Base-by-base conservation (phyloP, 2,329 filamentous ascomycete species). In the Orbilia ellipsospora region DNA sequence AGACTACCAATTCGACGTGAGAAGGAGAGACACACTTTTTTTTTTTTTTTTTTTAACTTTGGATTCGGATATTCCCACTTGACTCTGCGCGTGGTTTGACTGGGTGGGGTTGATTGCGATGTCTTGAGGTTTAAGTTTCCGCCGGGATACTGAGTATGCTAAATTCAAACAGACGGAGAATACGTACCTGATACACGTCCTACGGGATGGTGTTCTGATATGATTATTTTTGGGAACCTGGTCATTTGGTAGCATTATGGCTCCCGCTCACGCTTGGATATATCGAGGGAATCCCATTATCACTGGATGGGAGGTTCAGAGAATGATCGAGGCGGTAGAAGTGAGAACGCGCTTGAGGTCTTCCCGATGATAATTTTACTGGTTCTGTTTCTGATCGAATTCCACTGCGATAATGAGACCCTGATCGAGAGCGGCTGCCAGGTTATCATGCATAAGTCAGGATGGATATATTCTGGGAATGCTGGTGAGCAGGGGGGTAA, bases 351-450 rank as follows among this genome's bases (percentile, higher is more conserved):
- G 10, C 31, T 36, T 36, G 31, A 36, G 31, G 31, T 6, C 31
- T 36, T 2, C 31, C 3, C 5, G 31, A 10, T 36, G 5, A 10
- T 36, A 36, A 36, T 2, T 36, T 36, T 36, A 36, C 31, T 36
- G 6, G 5, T 36, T 36, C 8, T 20, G 2, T 23, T 52, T 48
- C 5, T 48, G 16, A 55, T 56, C 42, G 59, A 51, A 40, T 63
- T 63, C 42, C 44, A 12, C 44, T 12, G 44, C 13, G 16, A 51
- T 15, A 50, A 56, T 54, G 66, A 45, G 54, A 62, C 50, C 51
- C 51, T 52, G 59, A 70, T 57, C 45, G 66, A 48, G 16, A 63
- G 66, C 66, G 57, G 65, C 26, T 54, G 48, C 31, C 16, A 44
- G 54, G 54, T n/a, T 44, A 48, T 48, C 64, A 68, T 68, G 64